Evolutionary conservation across 192 early-diverging fungal species (phyloP), one percentile per base, ranked within the genome.

Genomic region (Spizellomyces punctatus): DNA sequence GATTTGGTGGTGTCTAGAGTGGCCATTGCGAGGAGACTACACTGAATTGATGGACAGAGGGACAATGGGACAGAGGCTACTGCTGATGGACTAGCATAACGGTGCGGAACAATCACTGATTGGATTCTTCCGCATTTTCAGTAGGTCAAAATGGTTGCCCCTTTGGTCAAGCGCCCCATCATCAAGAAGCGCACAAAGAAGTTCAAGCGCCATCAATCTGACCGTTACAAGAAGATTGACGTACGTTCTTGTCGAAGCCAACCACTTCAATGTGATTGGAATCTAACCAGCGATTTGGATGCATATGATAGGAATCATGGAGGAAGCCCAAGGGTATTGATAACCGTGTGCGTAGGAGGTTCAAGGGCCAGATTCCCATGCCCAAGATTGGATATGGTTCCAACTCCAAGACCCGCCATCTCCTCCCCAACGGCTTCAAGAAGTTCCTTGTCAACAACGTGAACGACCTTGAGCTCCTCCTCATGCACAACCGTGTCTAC

Each of bases 261-360:
- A 12, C 44, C 44, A 2, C 14, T 19, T 54, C 0, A 54, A 4
- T 0, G 16, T 41, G 59, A 5, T 42, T 9, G 9, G 50, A 44
- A 6, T 48, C 66, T 76, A 72, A 72, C 71, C 52, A 16, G 48
- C 19, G 46, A 48, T 14, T 59, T 61, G 52, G 66, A 45, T 60
- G 44, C 52, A 19, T 5, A 22, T 76, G 58, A 60, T 86, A 95
- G 92, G 90, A 90, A 78, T 93, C 94, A 76, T 99, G 98, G 98
- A 92, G 98, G 87, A 96, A 98, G 84, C 98, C 98, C 78, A 94
- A 92, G 86, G 98, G 98, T 98, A 99, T 99, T 88, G 98, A 99
- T 83, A 94, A 91, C 89, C 88, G 93, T 67, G 95, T 96, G 71
- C 96, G 98, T 76, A 88, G 98, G 78, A 91, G 98, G 64, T 99